Percentiles rank a stretch among this genome's conserved stretches.
Conservation (phyloP, 1,284 basidiomycete genomes). For the Somion occarium region DNA sequence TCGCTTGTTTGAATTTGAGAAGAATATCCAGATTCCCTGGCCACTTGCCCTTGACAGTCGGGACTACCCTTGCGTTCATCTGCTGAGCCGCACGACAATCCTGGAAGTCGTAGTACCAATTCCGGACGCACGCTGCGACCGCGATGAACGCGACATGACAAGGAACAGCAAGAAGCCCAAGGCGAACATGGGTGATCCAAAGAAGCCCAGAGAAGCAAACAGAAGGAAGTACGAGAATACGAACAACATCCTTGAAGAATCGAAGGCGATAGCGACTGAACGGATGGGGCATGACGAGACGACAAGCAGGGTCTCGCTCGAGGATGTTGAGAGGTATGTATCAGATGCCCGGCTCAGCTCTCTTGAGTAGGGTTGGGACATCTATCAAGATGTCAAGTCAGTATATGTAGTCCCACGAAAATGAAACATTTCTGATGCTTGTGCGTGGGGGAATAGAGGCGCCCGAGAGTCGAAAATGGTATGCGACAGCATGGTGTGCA, state of each 20-base stretch:
- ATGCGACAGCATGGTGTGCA: no score
- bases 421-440: no score
- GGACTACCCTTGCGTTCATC: conserved; percentile 47
- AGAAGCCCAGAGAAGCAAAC: conserved; percentile 28
- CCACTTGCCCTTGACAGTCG: conserved; percentile 61
- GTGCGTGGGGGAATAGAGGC: no score
- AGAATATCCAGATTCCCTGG: conserved; percentile 70
- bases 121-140: conserved; percentile 33
- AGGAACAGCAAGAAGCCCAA: conserved; percentile 31
- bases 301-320: not conserved
- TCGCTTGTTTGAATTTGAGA: conserved; percentile 46
- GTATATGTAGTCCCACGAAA: not conserved
- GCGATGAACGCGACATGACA: conserved; percentile 38
- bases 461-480: no score
- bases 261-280: conserved; percentile 28
- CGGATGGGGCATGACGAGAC: conserved; percentile 14
- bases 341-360: no score
- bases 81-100: conserved; percentile 40
- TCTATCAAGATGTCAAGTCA: not conserved
- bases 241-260: conserved; percentile 30
- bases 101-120: conserved; percentile 28
- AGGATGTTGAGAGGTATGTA: not conserved
- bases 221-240: conserved; percentile 36
- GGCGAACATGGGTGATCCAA: conserved; percentile 18
- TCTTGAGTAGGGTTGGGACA: not conserved